Conservation (phyloP, 768 basidiomycete species). For the Lanmaoa pseudosensibilis region DNA sequence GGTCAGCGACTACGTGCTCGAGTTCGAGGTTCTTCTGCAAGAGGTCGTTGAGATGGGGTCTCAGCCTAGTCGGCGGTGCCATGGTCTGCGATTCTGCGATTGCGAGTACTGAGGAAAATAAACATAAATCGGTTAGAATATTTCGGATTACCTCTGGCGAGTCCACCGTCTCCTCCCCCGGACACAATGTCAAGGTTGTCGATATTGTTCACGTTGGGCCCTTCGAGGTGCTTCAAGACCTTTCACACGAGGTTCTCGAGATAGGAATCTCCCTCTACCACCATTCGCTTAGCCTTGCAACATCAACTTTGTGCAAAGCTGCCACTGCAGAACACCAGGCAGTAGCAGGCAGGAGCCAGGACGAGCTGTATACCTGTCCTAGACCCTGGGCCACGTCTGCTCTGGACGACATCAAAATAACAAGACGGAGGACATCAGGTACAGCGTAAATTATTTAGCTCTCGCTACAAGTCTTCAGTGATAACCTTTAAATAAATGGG, state of each 20-base stretch:
- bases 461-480: not conserved
- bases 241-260: constrained; percentile 21
- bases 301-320: not conserved
- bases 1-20: constrained; percentile 28
- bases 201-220: not conserved
- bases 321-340: not conserved
- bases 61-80: constrained; percentile 26
- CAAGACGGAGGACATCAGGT: not conserved
- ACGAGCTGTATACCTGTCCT: not conserved
- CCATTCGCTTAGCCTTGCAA: not conserved
- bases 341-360: not conserved
- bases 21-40: constrained; percentile 31
- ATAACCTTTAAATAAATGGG: not conserved
- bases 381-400: not conserved
- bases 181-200: not conserved
- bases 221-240: not conserved
- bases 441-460: not conserved
- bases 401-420: not conserved
- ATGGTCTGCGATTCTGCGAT: constrained; percentile 8
- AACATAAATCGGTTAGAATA: not conserved
- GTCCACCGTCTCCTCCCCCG: not conserved
- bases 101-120: not conserved
- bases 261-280: not conserved
- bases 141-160: not conserved
- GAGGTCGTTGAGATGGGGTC: constrained; percentile 30